Evolutionary conservation across 495 filamentous ascomycete genomes (phyloP), one percentile per base, ranked within the genome.

Genomic region (Aspergillus sclerotiicarbonarius): DNA sequence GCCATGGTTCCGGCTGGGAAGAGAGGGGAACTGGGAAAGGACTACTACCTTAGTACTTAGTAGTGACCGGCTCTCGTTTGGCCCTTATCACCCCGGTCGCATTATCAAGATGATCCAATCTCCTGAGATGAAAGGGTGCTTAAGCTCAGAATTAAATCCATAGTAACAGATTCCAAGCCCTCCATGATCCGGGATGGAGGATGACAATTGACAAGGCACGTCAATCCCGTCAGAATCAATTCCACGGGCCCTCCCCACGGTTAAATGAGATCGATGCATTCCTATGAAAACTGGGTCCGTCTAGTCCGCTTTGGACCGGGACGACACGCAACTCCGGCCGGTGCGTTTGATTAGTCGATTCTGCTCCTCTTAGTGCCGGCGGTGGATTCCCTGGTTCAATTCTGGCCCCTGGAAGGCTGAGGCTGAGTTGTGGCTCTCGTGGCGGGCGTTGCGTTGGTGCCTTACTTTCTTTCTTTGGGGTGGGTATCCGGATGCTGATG

Each of bases 231-330:
- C 37, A 41, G 37, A 41, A 41, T 41, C 15, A 41, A 41, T 53
- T 41, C 52, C 39, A 54, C 30, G 52, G 52, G 41, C 39, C 21
- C 43, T 54, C 33, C 13, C 33, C 37, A 54, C 44, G 39, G 44
- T 54, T 54, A 54, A 54, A 54, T 20, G 39, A 54, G 52, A 54
- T 54, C 52, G 52, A 46, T 54, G 15, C 52, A 54, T 31, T 54
- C 52, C 31, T 8, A 46, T 29, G 35, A 13, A 39, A 54, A 32
- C 37, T 31, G 51, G 33, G 16, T 44, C 51, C 51, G 32, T 16
- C n/a, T 54, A 45, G 43, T 43, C 44, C 52, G 3, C 37, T 43
- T 54, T 54, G 43, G 21, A 46, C 41, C 31, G 52, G 37, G 31
- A 39, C 52, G 30, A 54, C 39, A 46, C 39, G 52, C 41, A 32